Evolutionary conservation across 257 asterid species (phyloP), one percentile per base, ranked within the genome.

Genomic region (Knoxia roxburghii): DNA sequence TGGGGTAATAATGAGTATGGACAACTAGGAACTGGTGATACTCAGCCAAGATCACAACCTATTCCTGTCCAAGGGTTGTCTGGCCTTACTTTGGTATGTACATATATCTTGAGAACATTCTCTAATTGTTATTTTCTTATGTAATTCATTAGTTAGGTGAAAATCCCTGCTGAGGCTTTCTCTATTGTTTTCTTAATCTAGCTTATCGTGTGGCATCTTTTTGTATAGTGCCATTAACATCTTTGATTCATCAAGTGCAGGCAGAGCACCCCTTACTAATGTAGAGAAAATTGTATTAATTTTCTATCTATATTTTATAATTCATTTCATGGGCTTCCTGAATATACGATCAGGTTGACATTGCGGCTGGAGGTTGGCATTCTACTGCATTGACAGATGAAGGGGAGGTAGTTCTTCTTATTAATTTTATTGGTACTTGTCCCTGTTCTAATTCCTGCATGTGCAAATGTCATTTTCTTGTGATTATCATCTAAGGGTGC

Each of bases 321-420:
- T 63, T 26, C 8, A 33, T 59, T 59, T 33, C 64, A 1, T 58
- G 24, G 45, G 41, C 57, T 27, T 63, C 67, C 27, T 65, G 61
- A 73, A 21, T 23, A 65, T 61, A 53, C 77, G 52, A 76, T 80
- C 87, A 93, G 97, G 95, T 90, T 72, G 95, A 90, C 76, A 87
- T 94, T 83, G 97, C 99, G 49, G 96, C 99, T 71, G 99, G 99
- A 76, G 99, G 99, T 75, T 94, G 99, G 99, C 99, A 94, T 83
- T 94, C 99, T 69, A 86, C 96, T 61, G 99, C 89, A 49, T 78
- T 94, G 84, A 94, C 97, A 73, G 87, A 85, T 74, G 92, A 94
- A 50, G 99, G 99, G 60, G 97, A 90, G 89, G 99, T 93, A 80
- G 33, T 50, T 51, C 23, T 56, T 63, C 43, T 40, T 23, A 21